Evolutionary conservation across 2,329 filamentous ascomycete genomes (phyloP).

Genomic region (Graphiopsis chlorocephala): DNA sequence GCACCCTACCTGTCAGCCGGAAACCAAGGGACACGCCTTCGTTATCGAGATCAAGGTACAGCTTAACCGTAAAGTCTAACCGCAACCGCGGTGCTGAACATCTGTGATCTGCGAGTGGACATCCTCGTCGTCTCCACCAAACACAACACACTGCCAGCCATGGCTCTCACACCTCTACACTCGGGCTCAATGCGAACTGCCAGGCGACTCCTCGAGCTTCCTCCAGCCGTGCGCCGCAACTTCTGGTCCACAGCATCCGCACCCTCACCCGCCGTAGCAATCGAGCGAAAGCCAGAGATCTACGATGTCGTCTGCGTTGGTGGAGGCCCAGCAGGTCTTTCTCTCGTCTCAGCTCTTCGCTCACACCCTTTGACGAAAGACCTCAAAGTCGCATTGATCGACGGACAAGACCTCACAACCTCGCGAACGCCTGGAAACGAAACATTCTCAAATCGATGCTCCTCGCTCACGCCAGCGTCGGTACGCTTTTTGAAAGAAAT

Average conservation of each 20-base stretch:
- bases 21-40: not conserved
- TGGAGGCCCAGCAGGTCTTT: constrained; percentile 84
- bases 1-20: not conserved
- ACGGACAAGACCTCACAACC: constrained; percentile 79
- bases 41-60: not conserved
- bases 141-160: not conserved
- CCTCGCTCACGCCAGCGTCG: constrained; percentile 86
- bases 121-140: not conserved
- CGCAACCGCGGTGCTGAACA: not conserved
- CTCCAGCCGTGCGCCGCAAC: constrained; percentile 27
- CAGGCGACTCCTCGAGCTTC: constrained; percentile 26
- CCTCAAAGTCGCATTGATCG: constrained; percentile 82
- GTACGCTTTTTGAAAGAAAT: constrained; percentile 75
- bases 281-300: constrained; percentile 58
- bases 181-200: constrained; percentile 15
- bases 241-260: constrained; percentile 25
- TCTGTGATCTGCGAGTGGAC: not conserved
- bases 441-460: constrained; percentile 89
- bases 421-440: constrained; percentile 65
- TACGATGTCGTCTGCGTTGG: constrained; percentile 93
- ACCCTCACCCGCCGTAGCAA: constrained; percentile 1
- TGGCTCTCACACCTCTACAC: not conserved
- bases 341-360: constrained; percentile 47
- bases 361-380: constrained; percentile 53
- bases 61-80: not conserved